phyloP scores from a whole-genome alignment of 202 grass and related monocot species.

The Panicum virgatum region DNA sequence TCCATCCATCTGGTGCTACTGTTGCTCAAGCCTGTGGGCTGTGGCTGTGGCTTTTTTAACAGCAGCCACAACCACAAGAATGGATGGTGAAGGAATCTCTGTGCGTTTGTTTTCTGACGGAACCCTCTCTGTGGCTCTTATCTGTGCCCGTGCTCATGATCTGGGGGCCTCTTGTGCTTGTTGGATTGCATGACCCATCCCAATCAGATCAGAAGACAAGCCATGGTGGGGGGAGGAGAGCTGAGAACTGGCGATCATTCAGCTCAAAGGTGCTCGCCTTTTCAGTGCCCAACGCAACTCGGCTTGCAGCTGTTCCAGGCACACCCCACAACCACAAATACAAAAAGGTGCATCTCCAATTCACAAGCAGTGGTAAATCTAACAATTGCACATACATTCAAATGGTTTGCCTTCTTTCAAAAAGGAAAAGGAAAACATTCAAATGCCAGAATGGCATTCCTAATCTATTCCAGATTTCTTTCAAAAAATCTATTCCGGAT shows the following conservation, averaged over 20 bases:
- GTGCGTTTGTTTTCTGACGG: not conserved
- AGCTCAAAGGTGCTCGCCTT: conserved; percentile 41
- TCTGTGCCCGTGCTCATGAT: conserved; percentile 29
- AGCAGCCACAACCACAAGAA: not conserved
- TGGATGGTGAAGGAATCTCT: conserved; percentile 48
- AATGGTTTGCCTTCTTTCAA: not conserved
- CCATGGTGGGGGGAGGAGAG: conserved; percentile 39
- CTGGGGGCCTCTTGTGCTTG: conserved; percentile 37
- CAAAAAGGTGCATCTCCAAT: conserved; percentile 12
- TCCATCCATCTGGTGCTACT: conserved; percentile 21
- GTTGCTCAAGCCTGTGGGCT: not conserved
- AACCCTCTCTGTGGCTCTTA: not conserved
- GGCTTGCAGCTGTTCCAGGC: conserved; percentile 29
- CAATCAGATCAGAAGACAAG: conserved; percentile 39
- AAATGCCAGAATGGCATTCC: not conserved
- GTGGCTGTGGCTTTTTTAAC: conserved; percentile 1
- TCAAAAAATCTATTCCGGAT: not conserved
- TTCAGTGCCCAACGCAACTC: conserved; percentile 15
- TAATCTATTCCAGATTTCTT: not conserved
- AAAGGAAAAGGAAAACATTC: not conserved
- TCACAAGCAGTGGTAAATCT: not conserved
- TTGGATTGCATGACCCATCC: conserved; percentile 47
- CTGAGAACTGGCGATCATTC: conserved; percentile 48
- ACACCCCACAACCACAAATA: not conserved
- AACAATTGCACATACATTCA: not conserved